Percentiles rank a stretch among this genome's conserved stretches.
Evolutionary conservation across 129 eudicot species (phyloP).

Genomic region (Artemisia tridentata): DNA sequence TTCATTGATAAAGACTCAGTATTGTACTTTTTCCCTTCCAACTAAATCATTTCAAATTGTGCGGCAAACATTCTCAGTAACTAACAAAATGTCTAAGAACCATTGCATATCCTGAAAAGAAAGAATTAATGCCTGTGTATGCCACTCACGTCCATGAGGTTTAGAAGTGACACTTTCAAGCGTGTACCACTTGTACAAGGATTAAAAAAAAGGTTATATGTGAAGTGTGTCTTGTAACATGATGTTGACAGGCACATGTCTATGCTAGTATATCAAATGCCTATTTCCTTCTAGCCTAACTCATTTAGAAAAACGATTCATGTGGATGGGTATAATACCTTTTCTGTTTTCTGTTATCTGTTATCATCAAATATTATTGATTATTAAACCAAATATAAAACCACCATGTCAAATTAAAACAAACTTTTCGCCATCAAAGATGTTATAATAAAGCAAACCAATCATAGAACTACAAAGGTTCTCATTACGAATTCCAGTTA

Average conservation of each 20-base stretch:
- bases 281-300: neutral
- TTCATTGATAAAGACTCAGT: neutral
- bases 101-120: neutral
- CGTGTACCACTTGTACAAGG: neutral
- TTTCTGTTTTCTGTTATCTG: neutral
- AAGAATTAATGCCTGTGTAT: neutral
- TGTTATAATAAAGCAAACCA: neutral
- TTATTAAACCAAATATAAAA: too few relatives aligned
- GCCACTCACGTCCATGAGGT: neutral
- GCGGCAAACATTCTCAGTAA: neutral
- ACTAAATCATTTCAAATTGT: neutral
- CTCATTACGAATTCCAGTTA: neutral
- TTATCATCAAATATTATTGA: too few relatives aligned
- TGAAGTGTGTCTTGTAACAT: neutral
- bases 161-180: neutral
- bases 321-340: neutral
- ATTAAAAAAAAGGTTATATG: neutral
- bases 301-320: neutral
- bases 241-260: neutral
- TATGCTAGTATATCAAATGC: neutral
- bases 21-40: neutral
- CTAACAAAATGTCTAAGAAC: neutral
- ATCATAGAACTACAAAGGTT: neutral
- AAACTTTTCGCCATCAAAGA: neutral
- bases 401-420: too few relatives aligned